Percentiles rank a stretch among this genome's conserved stretches.
Conservation (phyloP, 2,329 filamentous ascomycete species). For the Aspergillus brasiliensis region DNA sequence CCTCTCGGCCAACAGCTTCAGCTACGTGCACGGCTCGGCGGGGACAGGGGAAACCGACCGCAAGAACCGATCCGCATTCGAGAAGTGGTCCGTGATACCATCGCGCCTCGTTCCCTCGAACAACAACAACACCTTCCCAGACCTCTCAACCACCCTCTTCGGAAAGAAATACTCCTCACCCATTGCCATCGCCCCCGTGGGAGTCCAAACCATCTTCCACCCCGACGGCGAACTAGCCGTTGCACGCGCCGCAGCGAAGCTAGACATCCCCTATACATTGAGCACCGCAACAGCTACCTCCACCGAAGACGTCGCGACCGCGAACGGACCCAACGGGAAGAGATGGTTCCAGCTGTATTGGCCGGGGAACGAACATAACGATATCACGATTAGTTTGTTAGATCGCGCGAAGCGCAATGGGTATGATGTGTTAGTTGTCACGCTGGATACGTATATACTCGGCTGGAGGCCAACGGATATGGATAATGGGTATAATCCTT, state of each 20-base stretch:
- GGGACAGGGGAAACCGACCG: constrained; percentile 35
- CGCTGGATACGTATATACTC: constrained; percentile 69
- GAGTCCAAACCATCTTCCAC: constrained; percentile 70
- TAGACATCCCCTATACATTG: constrained; percentile 66
- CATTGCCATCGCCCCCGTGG: constrained; percentile 66
- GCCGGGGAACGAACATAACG: constrained; percentile 59
- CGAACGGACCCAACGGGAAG: constrained; percentile 53
- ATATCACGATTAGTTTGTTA: constrained; percentile 65
- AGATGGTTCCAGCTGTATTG: constrained; percentile 77
- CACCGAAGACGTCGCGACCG: constrained; percentile 66
- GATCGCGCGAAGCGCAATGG: constrained; percentile 60
- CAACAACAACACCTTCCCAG: constrained; percentile 47
- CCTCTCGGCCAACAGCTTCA: constrained; percentile 55
- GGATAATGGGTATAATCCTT: constrained; percentile 56
- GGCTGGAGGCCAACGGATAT: constrained; percentile 70
- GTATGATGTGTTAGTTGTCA: constrained; percentile 68
- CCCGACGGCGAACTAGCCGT: constrained; percentile 63
- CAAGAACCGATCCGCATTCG: constrained; percentile 34
- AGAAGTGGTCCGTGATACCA: constrained; percentile 31
- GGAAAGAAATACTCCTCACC: constrained; percentile 52
- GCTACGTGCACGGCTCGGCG: constrained; percentile 62
- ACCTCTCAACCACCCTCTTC: constrained; percentile 56
- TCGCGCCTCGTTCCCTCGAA: constrained; percentile 26
- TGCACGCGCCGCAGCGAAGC: constrained; percentile 59
- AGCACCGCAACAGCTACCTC: constrained; percentile 64